Percentiles rank a stretch among this genome's conserved stretches.
phyloP scores from a whole-genome alignment of 306 rosid genomes.

The Ammopiptanthus mongolicus region DNA sequence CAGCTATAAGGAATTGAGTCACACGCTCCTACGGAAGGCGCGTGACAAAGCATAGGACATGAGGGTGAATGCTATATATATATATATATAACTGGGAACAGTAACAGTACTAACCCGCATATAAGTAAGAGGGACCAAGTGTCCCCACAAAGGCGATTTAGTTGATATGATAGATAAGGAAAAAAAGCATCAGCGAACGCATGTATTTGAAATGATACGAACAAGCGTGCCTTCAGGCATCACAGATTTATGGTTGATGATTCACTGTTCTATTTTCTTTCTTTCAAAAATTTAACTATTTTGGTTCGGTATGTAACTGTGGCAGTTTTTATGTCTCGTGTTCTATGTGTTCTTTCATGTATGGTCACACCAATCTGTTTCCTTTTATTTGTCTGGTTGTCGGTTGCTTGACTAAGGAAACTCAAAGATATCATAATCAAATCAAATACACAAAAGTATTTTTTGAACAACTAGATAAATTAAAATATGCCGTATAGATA shows the following conservation, averaged over 20 bases:
- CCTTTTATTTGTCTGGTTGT: not conserved
- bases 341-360: conserved; percentile 15
- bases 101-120: no score
- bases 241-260: not conserved
- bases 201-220: conserved; percentile 22
- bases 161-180: conserved; percentile 48
- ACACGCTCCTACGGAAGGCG: not conserved
- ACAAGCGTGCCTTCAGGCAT: not conserved
- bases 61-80: conserved; percentile 8
- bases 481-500: no score
- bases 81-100: no score
- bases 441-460: not conserved
- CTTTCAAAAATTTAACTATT: conserved; percentile 3
- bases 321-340: not conserved
- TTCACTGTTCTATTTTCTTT: conserved; percentile 23
- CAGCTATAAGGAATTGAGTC: not conserved
- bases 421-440: conserved; percentile 4
- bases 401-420: conserved; percentile 13
- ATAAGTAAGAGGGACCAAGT: conserved; percentile 22
- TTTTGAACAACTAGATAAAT: no score
- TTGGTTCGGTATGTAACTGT: not conserved
- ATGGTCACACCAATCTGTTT: conserved; percentile 34
- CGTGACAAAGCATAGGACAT: conserved; percentile 1
- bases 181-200: conserved; percentile 16
- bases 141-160: conserved; percentile 32